Percentiles rank a stretch among this genome's conserved stretches.
Conservation (phyloP, 306 rosid species). For the Malus sieversii region DNA sequence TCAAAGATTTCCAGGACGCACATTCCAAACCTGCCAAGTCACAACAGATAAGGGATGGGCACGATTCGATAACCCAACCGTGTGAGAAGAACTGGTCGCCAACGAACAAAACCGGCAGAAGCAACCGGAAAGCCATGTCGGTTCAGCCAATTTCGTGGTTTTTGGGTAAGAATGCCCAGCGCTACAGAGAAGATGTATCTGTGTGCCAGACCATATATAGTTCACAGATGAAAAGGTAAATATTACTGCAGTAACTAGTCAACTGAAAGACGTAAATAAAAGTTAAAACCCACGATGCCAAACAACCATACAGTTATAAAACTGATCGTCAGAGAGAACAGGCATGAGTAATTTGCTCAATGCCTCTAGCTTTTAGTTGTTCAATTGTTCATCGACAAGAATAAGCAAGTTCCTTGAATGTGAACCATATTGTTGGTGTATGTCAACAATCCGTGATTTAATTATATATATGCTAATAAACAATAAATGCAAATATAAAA, state of each 20-base stretch:
- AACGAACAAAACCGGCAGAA: too few relatives aligned
- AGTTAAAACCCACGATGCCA: not conserved
- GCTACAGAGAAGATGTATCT: not conserved
- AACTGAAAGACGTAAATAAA: not conserved
- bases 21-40: not conserved
- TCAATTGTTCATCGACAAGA: not conserved
- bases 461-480: too few relatives aligned
- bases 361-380: not conserved
- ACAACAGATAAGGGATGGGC: too few relatives aligned
- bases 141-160: not conserved
- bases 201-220: not conserved
- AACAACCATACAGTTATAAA: not conserved
- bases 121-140: not conserved
- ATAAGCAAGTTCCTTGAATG: not conserved
- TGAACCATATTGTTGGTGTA: not conserved
- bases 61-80: too few relatives aligned
- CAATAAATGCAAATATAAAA: too few relatives aligned
- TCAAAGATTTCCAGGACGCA: not conserved
- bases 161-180: not conserved
- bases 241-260: not conserved
- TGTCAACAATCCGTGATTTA: too few relatives aligned
- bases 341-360: not conserved
- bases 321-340: not conserved
- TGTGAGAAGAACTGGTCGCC: too few relatives aligned
- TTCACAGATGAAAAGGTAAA: not conserved